Evolutionary conservation across 495 filamentous ascomycete species (phyloP), one percentile per base, ranked within the genome.

Genomic region (Lasiosphaeria hispida): DNA sequence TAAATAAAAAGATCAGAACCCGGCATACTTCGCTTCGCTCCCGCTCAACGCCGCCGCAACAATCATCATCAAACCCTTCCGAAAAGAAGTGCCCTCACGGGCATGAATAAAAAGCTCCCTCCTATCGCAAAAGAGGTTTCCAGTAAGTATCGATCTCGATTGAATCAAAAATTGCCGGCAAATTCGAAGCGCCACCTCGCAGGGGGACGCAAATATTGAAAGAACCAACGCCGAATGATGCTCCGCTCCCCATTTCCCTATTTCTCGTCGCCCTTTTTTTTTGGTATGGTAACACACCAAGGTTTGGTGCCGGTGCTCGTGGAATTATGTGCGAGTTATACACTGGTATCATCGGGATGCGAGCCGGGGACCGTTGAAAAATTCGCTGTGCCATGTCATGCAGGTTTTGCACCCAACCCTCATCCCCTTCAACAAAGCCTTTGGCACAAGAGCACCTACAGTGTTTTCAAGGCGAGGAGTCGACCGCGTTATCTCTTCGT

Each of bases 341-440:
- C 58, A 55, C 58, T 51, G 58, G 58, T 55, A 60, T 60, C 58
- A 43, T 51, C 42, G 45, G 49, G 55, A 60, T 48, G 18, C 10
- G 37, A 45, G 33, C 14, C 30, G 35, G 48, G 15, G 38, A 37
- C 47, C 43, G 17, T 9, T 47, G 17, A 19, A 47, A 47, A 47
- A 4, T 23, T 47, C 43, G 13, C n/a, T 49, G 30, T 49, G 14
- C 47, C 47, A 5, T 30, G 23, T 30, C 47, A 36, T 49, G 47
- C 47, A 47, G n/a, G 43, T 14, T 47, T 47, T 17, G 17, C 23
- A 30, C 23, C 23, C 5, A 30, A 30, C 2, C 23, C 23, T 30
- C 23, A 30, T 30, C 23, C 23, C 23, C 23, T 30, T 5, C 23
- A 30, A 30, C 23, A 30, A 30, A 30, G 23, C 23, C 23, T 30